Evolutionary conservation across 495 filamentous ascomycete species (phyloP), one percentile per base, ranked within the genome.

Genomic region (Talaromyces thailandensis): DNA sequence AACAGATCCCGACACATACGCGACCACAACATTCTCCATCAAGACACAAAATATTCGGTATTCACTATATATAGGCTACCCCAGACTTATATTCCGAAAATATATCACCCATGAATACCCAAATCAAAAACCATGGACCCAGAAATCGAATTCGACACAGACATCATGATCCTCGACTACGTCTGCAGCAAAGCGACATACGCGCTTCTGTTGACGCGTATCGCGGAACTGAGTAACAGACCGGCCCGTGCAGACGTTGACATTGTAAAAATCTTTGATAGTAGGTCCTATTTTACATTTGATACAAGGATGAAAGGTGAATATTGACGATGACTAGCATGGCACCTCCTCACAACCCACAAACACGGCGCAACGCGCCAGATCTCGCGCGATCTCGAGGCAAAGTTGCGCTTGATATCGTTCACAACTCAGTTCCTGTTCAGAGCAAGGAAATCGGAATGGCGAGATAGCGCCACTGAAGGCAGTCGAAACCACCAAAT

Each of bases 81-180:
- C 8, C 14, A 37, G 5, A 45, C n/a, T n/a, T n/a, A 59, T 43
- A 45, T 43, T 21, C 23, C n/a, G n/a, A 32, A 37, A 37, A 32
- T 24, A 32, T 1, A 37, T 37, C 16, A 23, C 16, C 4, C 28
- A 58, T 55, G 52, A 55, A 29, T 29, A 55, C 14, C 12, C 11
- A 18, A 29, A 1, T 7, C 4, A 2, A 14, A n/a, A 43, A 43
- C 12, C 31, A 31, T 61, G 59, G 61, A 69, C 24, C 57, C 68
- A 0, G 67, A 74, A 24, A 65, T 64, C n/a, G 68, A 64, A 18
- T 21, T 67, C 9, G 78, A 82, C 1, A 78, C 84, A 16, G 75
- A 86, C 61, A 62, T 76, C 32, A 70, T 81, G 66, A 81, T 83
- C n/a, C 69, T 83, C 25, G 83, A 86, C 63, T 84, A 85, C 63